Percentiles rank a stretch among this genome's conserved stretches.
These are phyloP conservation scores for Aegle marmelos DNA, from an alignment of 345 rosid species.

Conservation along the genomic window DNA sequence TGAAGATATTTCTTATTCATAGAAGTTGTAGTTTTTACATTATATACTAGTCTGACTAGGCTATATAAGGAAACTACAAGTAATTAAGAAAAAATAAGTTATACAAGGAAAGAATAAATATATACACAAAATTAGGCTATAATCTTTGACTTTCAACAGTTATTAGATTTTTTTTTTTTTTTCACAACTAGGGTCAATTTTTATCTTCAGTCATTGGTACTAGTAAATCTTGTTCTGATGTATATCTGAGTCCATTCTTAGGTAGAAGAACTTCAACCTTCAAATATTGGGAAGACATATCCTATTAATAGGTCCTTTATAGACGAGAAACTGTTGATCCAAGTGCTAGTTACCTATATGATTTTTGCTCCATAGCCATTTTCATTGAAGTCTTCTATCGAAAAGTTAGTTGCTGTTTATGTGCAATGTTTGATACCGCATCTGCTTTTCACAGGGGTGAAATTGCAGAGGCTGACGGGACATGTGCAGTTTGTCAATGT, in stretches of 20 bases:
- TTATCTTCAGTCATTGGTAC: background rate
- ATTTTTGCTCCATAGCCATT: background rate
- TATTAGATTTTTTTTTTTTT: too few species aligned
- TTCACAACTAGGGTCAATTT: background rate
- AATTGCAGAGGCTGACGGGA: slow-evolving; percentile 33
- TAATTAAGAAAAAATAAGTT: too few species aligned
- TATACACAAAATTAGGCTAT: too few species aligned
- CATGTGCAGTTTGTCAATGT: slow-evolving; percentile 34
- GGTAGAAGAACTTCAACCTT: background rate
- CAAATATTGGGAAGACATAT: background rate
- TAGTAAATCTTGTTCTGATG: background rate
- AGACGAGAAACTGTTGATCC: background rate
- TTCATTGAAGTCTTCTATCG: background rate
- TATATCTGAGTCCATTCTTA: background rate
- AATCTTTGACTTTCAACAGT: too few species aligned
- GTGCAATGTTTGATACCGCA: background rate
- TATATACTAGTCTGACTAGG: too few species aligned
- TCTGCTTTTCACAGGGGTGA: slow-evolving; percentile 24
- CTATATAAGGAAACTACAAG: too few species aligned
- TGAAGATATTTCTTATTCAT: too few species aligned
- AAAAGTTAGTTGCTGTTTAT: background rate
- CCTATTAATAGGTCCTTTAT: background rate
- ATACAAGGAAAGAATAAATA: too few species aligned
- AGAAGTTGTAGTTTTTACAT: too few species aligned
- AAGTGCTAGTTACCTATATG: background rate